A percentile compares a stretch with the other conserved stretches of the same genome.
These are phyloP conservation scores for Bidens hawaiensis DNA, from an alignment of 140 eudicot species.

Conservation along the genomic window DNA sequence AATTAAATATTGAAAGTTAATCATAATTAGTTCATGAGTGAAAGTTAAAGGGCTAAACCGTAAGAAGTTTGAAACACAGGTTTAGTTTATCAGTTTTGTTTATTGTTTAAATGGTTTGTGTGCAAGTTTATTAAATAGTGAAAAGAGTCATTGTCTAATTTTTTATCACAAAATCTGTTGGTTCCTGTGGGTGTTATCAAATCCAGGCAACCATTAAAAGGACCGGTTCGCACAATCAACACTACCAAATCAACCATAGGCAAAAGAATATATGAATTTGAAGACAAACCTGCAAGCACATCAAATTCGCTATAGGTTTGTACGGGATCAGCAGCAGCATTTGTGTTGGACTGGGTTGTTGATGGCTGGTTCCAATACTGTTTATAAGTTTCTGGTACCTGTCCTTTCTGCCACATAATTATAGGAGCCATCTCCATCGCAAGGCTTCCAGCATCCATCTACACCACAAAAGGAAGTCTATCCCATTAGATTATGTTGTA, in stretches of 20 bases:
- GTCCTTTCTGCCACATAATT: conserved; percentile 80
- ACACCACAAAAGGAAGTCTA: conserved; percentile 14
- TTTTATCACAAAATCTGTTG: too few species aligned
- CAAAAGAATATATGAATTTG: neutral
- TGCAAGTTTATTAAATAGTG: too few species aligned
- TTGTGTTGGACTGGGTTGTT: conserved; percentile 35
- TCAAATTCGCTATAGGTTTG: conserved; percentile 44
- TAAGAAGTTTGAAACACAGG: too few species aligned
- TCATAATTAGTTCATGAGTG: too few species aligned
- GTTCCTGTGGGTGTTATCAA: too few species aligned
- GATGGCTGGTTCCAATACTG: conserved; percentile 69
- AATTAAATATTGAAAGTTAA: too few species aligned
- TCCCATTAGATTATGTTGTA: neutral
- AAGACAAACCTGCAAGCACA: conserved; percentile 71
- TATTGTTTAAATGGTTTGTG: too few species aligned
- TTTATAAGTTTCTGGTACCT: conserved; percentile 64
- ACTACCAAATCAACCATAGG: neutral
- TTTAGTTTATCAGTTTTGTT: too few species aligned
- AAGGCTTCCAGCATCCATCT: conserved; percentile 97
- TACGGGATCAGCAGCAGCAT: conserved; percentile 25
- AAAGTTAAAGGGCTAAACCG: too few species aligned
- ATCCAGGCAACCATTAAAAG: too few species aligned
- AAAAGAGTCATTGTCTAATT: too few species aligned
- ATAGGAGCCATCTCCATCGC: conserved; percentile 92
- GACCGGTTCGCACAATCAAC: neutral